phyloP scores from a whole-genome alignment of 768 basidiomycete genomes.

The Leucogyrophana mollusca region DNA sequence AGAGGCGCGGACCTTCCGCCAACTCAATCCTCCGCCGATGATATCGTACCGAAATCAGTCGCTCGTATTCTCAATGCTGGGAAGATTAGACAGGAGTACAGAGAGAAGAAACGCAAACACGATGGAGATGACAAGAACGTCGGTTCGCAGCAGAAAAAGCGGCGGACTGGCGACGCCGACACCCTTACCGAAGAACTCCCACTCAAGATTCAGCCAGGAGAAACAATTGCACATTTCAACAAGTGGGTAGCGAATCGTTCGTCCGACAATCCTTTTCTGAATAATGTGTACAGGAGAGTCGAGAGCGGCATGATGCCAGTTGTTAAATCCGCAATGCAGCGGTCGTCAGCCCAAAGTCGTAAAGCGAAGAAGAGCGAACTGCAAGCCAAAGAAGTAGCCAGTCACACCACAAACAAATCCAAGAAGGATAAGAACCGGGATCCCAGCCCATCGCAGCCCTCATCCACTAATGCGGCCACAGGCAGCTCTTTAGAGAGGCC shows the following conservation, averaged over 20 bases:
- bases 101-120: constrained; percentile 41
- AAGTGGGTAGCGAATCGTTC: constrained; percentile 40
- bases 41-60: constrained; percentile 69
- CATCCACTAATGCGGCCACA: constrained; percentile 17
- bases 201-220: constrained; percentile 59
- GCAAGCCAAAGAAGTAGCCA: constrained; percentile 20
- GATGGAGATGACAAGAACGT: constrained; percentile 25
- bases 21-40: constrained; percentile 42
- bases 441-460: constrained; percentile 12
- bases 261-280: background rate
- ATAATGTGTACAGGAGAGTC: constrained; percentile 53
- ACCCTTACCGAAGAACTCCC: constrained; percentile 29
- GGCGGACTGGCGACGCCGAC: constrained; percentile 20
- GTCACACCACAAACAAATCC: constrained; percentile 13
- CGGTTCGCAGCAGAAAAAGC: constrained; percentile 24
- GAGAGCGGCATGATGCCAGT: constrained; percentile 69
- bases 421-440: constrained; percentile 10
- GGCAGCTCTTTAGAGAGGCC: constrained; percentile 13
- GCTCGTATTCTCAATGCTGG: constrained; percentile 64
- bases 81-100: constrained; percentile 55
- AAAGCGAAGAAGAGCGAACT: constrained; percentile 36
- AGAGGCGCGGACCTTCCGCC: constrained; percentile 57
- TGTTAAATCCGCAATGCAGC: constrained; percentile 58
- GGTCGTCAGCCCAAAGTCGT: constrained; percentile 52
- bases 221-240: constrained; percentile 77